Evolutionary conservation across 371 early-diverging fungal species (phyloP).

Genomic region (Phascolomyces articulosus): DNA sequence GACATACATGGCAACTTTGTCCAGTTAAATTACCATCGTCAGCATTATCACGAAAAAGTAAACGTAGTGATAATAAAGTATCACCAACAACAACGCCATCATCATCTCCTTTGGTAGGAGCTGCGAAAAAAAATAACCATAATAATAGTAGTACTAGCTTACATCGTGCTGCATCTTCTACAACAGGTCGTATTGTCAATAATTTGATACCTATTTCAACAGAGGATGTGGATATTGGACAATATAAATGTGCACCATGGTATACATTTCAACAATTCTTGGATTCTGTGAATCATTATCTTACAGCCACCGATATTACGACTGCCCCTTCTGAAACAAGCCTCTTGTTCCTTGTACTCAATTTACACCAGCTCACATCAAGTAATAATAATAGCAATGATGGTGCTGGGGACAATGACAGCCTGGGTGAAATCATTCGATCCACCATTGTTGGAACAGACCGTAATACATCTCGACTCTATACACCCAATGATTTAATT

Average conservation of each 20-base stretch:
- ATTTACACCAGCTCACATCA: conserved; percentile 27
- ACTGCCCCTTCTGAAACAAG: conserved; percentile 20
- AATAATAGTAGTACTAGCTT: neutral
- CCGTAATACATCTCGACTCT: conserved; percentile 9
- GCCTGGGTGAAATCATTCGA: conserved; percentile 10
- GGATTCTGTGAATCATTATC: conserved; percentile 25
- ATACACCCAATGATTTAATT: conserved; percentile 15
- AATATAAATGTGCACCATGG: conserved; percentile 22
- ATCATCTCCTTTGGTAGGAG: no score
- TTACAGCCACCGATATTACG: conserved; percentile 17
- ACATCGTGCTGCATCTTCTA: neutral
- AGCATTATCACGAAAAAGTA: neutral
- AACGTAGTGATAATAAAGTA: neutral
- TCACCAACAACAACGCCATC: neutral
- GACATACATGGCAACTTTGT: conserved; percentile 39
- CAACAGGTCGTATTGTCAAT: neutral
- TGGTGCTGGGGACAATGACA: neutral
- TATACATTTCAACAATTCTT: conserved; percentile 27
- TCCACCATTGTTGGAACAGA: conserved; percentile 9
- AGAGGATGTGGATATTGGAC: conserved; percentile 12
- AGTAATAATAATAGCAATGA: neutral
- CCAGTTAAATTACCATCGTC: conserved; percentile 17
- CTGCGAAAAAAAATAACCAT: no score
- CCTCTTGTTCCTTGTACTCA: conserved; percentile 30
- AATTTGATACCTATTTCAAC: conserved; percentile 1